phyloP scores from a whole-genome alignment of 2,329 filamentous ascomycete genomes.

The Fusarium continuum region DNA sequence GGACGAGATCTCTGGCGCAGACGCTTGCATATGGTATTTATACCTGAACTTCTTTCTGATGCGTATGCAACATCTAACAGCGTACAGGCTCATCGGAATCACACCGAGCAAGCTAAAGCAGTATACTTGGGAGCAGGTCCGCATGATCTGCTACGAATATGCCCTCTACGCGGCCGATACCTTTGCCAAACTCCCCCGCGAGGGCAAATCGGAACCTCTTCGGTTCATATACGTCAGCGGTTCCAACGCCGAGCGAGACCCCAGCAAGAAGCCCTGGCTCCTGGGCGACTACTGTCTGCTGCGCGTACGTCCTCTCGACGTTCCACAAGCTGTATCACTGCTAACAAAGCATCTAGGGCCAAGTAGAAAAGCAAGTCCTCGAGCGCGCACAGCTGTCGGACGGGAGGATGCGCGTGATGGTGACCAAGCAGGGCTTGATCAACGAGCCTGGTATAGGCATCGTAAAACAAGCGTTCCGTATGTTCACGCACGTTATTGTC shows the following conservation, averaged over 20 bases:
- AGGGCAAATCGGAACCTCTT: conserved; percentile 47
- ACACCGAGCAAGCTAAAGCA: conserved; percentile 49
- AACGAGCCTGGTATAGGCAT: conserved; percentile 11
- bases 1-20: conserved; percentile 51
- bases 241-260: conserved; percentile 54
- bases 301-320: conserved; percentile 51
- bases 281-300: conserved; percentile 55
- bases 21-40: conserved; percentile 55
- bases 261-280: conserved; percentile 51
- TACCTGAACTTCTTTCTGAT: rapidly evolving
- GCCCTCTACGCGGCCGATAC: conserved; percentile 47
- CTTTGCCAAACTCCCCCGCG: conserved; percentile 44
- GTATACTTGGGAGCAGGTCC: conserved; percentile 49
- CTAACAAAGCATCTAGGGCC: conserved; percentile 50
- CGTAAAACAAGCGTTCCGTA: not conserved
- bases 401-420: conserved; percentile 49
- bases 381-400: conserved; percentile 52
- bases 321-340: not conserved
- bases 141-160: conserved; percentile 53
- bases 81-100: conserved; percentile 49
- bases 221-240: conserved; percentile 63
- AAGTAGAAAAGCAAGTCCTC: conserved; percentile 56
- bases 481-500: conserved; percentile 24
- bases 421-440: conserved; percentile 57
- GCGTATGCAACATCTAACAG: not conserved